These are phyloP conservation scores for Alternaria arbusti DNA, from an alignment of 2,329 filamentous ascomycete genomes.

Conservation along the genomic window DNA sequence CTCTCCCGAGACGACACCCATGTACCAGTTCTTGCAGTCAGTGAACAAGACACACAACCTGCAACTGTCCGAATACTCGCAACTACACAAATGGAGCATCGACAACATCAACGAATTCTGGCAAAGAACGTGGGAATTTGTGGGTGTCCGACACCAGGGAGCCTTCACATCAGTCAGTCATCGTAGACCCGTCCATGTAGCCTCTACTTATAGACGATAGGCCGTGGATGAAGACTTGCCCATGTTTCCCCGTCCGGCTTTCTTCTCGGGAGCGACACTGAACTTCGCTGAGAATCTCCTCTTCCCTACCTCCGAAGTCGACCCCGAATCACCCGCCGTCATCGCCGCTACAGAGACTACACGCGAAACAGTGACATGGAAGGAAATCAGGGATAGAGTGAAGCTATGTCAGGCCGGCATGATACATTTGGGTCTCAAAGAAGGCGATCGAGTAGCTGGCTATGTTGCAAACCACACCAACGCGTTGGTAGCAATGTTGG, in stretches of 20 bases:
- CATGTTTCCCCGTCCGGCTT: constrained; percentile 87
- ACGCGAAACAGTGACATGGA: constrained; percentile 75
- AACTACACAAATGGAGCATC: constrained; percentile 86
- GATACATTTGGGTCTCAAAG: constrained; percentile 67
- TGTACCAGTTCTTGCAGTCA: constrained; percentile 73
- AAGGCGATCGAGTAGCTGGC: constrained; percentile 68
- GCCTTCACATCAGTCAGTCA: constrained; percentile 64
- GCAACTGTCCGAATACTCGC: constrained; percentile 69
- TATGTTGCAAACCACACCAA: constrained; percentile 92
- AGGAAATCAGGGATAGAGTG: constrained; percentile 78
- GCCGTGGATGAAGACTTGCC: constrained; percentile 70
- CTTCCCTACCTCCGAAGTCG: constrained; percentile 68
- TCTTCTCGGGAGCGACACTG: constrained; percentile 78
- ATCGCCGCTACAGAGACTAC: constrained; percentile 81
- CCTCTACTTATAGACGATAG: constrained; percentile 51
- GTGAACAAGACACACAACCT: constrained; percentile 73
- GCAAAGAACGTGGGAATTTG: constrained; percentile 84
- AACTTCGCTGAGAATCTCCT: constrained; percentile 97
- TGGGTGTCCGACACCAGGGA: constrained; percentile 73
- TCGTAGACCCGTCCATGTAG: not conserved
- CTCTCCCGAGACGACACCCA: constrained; percentile 69
- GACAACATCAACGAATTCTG: constrained; percentile 79
- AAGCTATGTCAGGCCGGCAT: constrained; percentile 75
- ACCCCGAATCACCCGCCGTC: constrained; percentile 70
- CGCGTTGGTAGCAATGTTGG: constrained; percentile 86